A percentile compares a stretch with the other conserved stretches of the same genome.
phyloP scores from a whole-genome alignment of 176 grass and related monocot genomes.

The Coix lacrymajobi region DNA sequence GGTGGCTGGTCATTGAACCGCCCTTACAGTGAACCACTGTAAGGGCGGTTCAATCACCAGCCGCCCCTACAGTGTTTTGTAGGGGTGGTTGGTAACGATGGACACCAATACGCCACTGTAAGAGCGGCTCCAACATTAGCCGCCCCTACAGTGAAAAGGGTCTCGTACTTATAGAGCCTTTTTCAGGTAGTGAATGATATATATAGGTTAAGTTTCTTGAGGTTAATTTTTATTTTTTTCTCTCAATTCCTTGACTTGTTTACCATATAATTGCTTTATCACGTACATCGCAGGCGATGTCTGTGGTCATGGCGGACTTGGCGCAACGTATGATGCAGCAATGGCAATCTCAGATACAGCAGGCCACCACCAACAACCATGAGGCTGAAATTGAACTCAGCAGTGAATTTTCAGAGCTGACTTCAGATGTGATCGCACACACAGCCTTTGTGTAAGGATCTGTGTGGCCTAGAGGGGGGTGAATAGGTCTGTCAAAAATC shows the following conservation, averaged over 20 bases:
- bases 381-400: conserved; percentile 6
- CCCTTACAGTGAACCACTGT: too few relatives aligned
- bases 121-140: too few relatives aligned
- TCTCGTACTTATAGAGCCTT: too few relatives aligned
- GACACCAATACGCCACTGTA: too few relatives aligned
- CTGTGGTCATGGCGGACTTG: background rate
- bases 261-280: background rate
- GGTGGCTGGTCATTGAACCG: too few relatives aligned
- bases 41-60: too few relatives aligned
- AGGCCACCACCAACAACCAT: background rate
- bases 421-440: background rate
- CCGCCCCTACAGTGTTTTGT: too few relatives aligned
- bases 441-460: conserved; percentile 1
- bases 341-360: background rate
- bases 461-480: too few relatives aligned
- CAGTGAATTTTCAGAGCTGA: background rate
- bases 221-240: background rate
- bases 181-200: too few relatives aligned
- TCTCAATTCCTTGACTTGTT: background rate
- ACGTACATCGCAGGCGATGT: background rate
- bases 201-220: background rate
- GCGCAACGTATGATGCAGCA: background rate
- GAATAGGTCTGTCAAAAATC: too few relatives aligned
- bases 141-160: too few relatives aligned
- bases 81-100: too few relatives aligned